phyloP scores from a whole-genome alignment of 2,329 filamentous ascomycete species.

The Podosphaera leucotricha region DNA sequence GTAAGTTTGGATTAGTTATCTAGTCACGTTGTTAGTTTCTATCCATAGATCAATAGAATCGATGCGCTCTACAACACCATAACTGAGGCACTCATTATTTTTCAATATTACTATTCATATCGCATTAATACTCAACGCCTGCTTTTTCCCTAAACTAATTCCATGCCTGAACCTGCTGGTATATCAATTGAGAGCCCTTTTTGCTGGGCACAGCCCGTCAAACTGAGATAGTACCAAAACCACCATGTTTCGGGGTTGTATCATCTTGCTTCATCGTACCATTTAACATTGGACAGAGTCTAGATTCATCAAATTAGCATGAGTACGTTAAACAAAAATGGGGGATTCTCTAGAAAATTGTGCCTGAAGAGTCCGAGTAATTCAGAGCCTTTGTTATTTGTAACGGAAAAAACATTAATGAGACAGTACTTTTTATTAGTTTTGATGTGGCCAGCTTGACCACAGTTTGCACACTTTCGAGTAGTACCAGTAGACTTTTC shows the following conservation, averaged over 20 bases:
- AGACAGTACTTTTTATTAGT: slow-evolving; percentile 77
- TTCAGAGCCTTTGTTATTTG: too few species aligned
- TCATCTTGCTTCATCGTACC: slow-evolving; percentile 47
- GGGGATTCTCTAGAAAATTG: not conserved
- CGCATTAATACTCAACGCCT: too few species aligned
- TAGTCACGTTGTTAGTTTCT: too few species aligned
- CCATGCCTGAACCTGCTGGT: too few species aligned
- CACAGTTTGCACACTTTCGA: slow-evolving; percentile 93
- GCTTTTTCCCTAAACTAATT: too few species aligned
- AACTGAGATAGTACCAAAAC: slow-evolving; percentile 25
- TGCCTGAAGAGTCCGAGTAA: too few species aligned
- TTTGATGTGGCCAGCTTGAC: slow-evolving; percentile 91
- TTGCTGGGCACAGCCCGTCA: not conserved
- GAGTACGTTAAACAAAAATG: not conserved
- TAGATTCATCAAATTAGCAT: slow-evolving; percentile 18
- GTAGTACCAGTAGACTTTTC: slow-evolving; percentile 39
- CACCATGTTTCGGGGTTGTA: slow-evolving; percentile 28
- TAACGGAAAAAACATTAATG: not conserved
- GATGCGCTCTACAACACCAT: too few species aligned
- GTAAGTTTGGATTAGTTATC: too few species aligned
- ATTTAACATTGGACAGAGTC: slow-evolving; percentile 65
- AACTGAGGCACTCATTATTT: too few species aligned
- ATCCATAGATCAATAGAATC: too few species aligned
- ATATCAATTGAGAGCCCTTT: too few species aligned
- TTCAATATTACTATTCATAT: too few species aligned